phyloP scores from a whole-genome alignment of 306 rosid species.

The Cucumis melo region DNA sequence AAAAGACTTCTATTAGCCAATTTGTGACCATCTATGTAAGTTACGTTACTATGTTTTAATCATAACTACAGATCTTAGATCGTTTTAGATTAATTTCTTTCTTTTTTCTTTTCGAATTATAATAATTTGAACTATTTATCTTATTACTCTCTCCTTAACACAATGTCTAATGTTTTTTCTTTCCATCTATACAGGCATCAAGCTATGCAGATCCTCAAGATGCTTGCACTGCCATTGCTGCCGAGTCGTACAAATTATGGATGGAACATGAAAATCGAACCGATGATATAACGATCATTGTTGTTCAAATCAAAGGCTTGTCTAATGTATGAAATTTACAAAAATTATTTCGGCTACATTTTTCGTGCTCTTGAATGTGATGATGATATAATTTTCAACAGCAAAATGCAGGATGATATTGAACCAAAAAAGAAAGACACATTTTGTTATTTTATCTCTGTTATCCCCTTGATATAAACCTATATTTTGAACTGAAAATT shows the following conservation, averaged over 20 bases:
- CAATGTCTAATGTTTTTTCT: not conserved
- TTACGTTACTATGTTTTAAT: not conserved
- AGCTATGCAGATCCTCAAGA: constrained; percentile 89
- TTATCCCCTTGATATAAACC: not conserved
- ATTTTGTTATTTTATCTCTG: not conserved
- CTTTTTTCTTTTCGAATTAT: not conserved
- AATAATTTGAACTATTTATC: not conserved
- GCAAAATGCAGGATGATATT: not conserved
- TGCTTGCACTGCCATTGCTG: constrained; percentile 92
- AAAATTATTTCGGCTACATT: not conserved
- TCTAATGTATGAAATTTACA: constrained; percentile 47
- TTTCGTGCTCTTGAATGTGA: not conserved
- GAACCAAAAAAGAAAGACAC: not conserved
- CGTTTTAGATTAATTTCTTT: not conserved
- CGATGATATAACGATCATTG: constrained; percentile 86
- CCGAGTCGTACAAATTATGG: constrained; percentile 88
- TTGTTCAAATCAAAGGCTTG: constrained; percentile 78
- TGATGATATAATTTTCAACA: not conserved
- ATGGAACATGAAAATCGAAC: constrained; percentile 81
- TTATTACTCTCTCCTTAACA: not conserved
- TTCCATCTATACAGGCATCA: constrained; percentile 38
- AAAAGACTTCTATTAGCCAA: not conserved
- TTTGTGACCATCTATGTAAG: not conserved
- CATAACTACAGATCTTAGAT: not conserved
- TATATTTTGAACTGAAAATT: not conserved